A percentile compares a stretch with the other conserved stretches of the same genome.
Conservation (phyloP, 768 basidiomycete species). For the Lactarius akahatsu region DNA sequence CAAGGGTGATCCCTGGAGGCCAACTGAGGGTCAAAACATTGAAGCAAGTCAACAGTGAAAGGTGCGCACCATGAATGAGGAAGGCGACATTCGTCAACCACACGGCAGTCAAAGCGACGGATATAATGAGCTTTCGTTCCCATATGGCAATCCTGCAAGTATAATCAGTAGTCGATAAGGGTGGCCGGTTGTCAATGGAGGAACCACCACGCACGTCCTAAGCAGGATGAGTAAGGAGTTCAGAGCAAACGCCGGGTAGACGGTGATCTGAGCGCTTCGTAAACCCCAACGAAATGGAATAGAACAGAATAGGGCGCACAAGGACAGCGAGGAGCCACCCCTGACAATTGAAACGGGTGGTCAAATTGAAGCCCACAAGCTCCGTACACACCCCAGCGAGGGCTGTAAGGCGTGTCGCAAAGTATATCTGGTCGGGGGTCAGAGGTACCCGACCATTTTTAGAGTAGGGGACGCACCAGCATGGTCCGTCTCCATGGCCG, state of each 20-base stretch:
- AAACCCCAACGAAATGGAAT: too few relatives aligned
- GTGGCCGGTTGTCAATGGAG: background rate
- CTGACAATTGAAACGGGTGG: background rate
- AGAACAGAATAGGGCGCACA: background rate
- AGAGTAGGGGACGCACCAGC: background rate
- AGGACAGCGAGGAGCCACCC: background rate
- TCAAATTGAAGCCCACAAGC: constrained; percentile 10
- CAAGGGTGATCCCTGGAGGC: background rate
- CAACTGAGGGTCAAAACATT: background rate
- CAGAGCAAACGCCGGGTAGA: background rate
- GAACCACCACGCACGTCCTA: constrained; percentile 2
- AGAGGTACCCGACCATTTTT: background rate
- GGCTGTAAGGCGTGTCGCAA: background rate
- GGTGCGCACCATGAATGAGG: constrained; percentile 8
- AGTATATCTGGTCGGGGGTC: background rate
- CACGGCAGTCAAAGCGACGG: background rate
- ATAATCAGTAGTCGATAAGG: background rate
- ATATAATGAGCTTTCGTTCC: background rate
- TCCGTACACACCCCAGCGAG: background rate
- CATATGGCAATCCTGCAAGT: constrained; percentile 11
- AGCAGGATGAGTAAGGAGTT: constrained; percentile 16
- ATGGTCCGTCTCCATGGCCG: background rate
- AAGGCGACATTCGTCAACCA: constrained; percentile 16
- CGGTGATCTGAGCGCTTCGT: background rate
- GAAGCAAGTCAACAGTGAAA: background rate